These are phyloP conservation scores for Rhodomyrtus tomentosa DNA, from an alignment of 345 rosid genomes.

Conservation along the genomic window DNA sequence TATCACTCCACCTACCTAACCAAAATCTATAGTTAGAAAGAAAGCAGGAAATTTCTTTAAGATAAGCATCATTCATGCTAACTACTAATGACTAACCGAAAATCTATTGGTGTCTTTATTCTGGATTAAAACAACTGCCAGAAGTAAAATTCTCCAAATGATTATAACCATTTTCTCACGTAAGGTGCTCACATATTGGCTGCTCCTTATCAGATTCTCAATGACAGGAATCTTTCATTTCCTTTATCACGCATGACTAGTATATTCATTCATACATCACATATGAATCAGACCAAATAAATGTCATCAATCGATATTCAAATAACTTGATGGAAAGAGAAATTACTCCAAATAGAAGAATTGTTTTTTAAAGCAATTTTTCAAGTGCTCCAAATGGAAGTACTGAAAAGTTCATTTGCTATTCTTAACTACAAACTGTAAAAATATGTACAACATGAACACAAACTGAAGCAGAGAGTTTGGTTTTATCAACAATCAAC, in stretches of 20 bases:
- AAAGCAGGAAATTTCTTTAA: not conserved
- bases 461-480: not conserved
- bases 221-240: not conserved
- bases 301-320: not conserved
- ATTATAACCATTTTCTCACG: not conserved
- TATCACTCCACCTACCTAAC: not conserved
- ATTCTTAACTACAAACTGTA: not conserved
- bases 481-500: not conserved
- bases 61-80: no score
- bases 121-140: no score
- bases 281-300: not conserved
- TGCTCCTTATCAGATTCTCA: not conserved
- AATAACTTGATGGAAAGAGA: not conserved
- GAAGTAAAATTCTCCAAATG: not conserved
- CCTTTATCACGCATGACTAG: not conserved
- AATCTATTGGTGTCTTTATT: no score
- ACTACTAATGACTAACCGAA: no score
- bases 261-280: not conserved
- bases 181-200: not conserved
- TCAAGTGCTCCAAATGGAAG: not conserved
- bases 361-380: not conserved
- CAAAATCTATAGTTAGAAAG: not conserved
- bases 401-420: not conserved
- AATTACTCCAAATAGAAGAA: not conserved
- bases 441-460: not conserved